Base-by-base conservation (phyloP, 345 rosid genomes). In the Eucalyptus melliodora region DNA sequence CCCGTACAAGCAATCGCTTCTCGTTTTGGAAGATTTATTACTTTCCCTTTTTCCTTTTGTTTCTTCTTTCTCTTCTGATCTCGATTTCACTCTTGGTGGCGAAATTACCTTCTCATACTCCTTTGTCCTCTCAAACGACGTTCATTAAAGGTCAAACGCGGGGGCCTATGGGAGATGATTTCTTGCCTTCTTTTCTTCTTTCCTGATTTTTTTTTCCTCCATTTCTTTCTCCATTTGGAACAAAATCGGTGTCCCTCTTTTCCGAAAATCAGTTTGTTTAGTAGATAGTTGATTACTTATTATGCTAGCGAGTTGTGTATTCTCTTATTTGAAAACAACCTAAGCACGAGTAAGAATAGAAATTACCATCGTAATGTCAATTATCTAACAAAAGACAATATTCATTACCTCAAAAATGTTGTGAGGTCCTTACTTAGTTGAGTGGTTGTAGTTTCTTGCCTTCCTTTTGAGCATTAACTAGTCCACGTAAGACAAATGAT, bases 1-100 rank as follows among this genome's bases (percentile, higher is more conserved):
- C 13, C 13, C 30, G 9, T 56, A 23, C 27, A 21, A 23, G 13
- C 30, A 1, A 1, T 0, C 3, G 10, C 27, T 56, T 9, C 13
- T 56, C 13, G 4, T 56, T 56, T 56, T 9, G 62, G 27, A 56
- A 9, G 62, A 23, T 50, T 50, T 16, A 50, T 1, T 16, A 50
- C 53, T 15, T 50, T 7, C 53, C 62, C 30, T 23, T 24, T 56
- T 56, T 4, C 24, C 24, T 53, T 56, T 56, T 2, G 30, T 9
- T 23, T 24, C 27, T 56, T 56, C 62, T 56, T 56, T 56, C 13
- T 56, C 1, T 56, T 56, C 24, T 4, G 3, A 10, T 24, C 30
- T 56, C 6, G 5, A 9, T 56, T 56, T 56, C 59, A 9, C 24
- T 0, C 4, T 13, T 47, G 6, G 30, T 0, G 6, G 30, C 62